phyloP scores from a whole-genome alignment of 495 filamentous ascomycete genomes.

The Darksidea phi region DNA sequence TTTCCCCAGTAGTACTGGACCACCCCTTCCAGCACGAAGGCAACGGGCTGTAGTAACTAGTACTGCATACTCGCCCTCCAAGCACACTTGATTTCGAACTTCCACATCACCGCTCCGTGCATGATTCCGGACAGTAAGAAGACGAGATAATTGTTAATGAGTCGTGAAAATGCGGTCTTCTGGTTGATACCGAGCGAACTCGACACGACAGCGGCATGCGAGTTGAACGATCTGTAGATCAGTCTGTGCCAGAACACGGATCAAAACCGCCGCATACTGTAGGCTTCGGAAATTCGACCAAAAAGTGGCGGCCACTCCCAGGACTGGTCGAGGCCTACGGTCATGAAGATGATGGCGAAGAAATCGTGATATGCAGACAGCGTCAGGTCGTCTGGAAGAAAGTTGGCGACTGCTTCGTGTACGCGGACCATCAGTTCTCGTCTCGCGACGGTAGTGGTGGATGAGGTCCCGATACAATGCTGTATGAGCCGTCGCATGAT shows the following conservation, averaged over 20 bases:
- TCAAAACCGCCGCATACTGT: constrained; percentile 11
- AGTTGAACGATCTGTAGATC: constrained; percentile 12
- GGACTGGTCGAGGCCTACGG: constrained; percentile 2
- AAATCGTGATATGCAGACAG: constrained; percentile 11
- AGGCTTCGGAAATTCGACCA: constrained; percentile 1
- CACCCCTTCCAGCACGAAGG: constrained; percentile 5
- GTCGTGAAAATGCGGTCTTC: not conserved
- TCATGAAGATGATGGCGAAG: constrained; percentile 10
- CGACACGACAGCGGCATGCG: not conserved
- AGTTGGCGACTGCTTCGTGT: not conserved
- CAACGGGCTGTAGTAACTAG: constrained; percentile 10
- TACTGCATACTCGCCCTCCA: constrained; percentile 11
- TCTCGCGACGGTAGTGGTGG: not conserved
- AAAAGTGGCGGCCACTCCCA: constrained; percentile 13
- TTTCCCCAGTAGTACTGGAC: constrained; percentile 1
- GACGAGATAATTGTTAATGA: constrained; percentile 5
- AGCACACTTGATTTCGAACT: constrained; percentile 4
- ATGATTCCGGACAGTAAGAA: constrained; percentile 10
- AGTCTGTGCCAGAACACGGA: constrained; percentile 9
- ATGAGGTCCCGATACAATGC: not conserved
- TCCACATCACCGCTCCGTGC: constrained; percentile 5
- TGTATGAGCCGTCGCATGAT: not conserved
- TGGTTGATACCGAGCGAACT: not conserved
- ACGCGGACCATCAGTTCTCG: constrained; percentile 2
- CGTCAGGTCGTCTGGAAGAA: constrained; percentile 8